A percentile compares a stretch with the other conserved stretches of the same genome.
Evolutionary conservation across 305 asterid species (phyloP).

Genomic region (Fraxinus albicans): DNA sequence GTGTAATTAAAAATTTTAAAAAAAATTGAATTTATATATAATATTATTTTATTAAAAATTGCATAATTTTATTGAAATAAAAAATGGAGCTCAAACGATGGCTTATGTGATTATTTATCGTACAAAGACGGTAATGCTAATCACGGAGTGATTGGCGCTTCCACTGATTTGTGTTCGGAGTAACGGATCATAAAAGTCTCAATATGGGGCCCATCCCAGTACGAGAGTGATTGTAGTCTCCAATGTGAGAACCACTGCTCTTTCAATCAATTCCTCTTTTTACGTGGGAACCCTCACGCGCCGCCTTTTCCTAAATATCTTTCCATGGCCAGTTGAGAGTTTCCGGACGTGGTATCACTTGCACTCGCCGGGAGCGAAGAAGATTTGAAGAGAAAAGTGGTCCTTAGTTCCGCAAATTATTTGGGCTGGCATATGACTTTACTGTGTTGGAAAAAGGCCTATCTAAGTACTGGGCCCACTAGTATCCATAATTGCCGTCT

Average conservation of each 20-base stretch:
- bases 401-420: not conserved
- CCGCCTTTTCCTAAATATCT: not conserved
- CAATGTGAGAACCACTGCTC: not conserved
- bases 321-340: not conserved
- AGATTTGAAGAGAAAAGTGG: constrained; percentile 2
- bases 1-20: too few relatives aligned
- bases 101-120: too few relatives aligned
- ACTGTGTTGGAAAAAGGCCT: not conserved
- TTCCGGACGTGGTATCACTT: not conserved
- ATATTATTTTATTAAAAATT: too few relatives aligned
- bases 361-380: not conserved
- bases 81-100: too few relatives aligned
- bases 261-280: not conserved
- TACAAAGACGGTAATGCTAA: constrained; percentile 7
- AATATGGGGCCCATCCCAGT: constrained; percentile 12
- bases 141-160: constrained; percentile 57
- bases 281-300: not conserved
- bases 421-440: not conserved
- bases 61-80: too few relatives aligned
- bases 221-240: constrained; percentile 24
- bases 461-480: not conserved
- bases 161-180: constrained; percentile 18
- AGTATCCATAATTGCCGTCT: too few relatives aligned
- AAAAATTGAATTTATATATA: too few relatives aligned
- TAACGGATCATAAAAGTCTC: not conserved